phyloP scores from a whole-genome alignment of 305 asterid species.

The Lippia alba region DNA sequence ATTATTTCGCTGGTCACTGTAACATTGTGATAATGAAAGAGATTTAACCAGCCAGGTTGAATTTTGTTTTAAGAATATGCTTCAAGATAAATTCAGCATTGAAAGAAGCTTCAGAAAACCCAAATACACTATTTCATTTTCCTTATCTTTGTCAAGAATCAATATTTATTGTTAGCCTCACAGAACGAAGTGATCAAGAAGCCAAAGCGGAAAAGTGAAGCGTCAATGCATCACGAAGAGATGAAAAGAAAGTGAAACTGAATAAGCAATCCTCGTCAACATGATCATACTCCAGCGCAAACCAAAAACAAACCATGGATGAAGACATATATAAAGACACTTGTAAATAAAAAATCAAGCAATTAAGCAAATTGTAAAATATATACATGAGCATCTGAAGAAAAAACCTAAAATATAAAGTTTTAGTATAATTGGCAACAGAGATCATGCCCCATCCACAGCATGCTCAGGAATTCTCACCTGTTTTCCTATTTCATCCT shows the following conservation, averaged over 20 bases:
- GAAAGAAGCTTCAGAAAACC: constrained; percentile 8
- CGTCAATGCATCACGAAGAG: constrained; percentile 1
- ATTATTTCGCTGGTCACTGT: neutral
- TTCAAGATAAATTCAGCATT: constrained; percentile 14
- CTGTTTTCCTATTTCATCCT: constrained; percentile 94
- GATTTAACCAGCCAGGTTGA: constrained; percentile 18
- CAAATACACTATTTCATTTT: constrained; percentile 6
- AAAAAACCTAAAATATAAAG: neutral
- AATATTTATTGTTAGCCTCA: constrained; percentile 6
- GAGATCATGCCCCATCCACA: constrained; percentile 20
- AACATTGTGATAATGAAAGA: constrained; percentile 6
- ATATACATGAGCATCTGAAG: constrained; percentile 14
- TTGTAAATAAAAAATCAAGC: constrained; percentile 19
- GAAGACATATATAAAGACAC: constrained; percentile 23
- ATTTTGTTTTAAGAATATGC: neutral
- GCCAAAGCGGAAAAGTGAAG: constrained; percentile 16
- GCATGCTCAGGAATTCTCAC: constrained; percentile 40
- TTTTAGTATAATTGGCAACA: constrained; percentile 8
- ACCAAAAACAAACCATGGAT: neutral
- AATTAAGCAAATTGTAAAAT: neutral
- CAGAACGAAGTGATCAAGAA: constrained; percentile 12
- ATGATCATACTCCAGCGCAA: constrained; percentile 15
- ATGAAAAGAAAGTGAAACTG: constrained; percentile 18
- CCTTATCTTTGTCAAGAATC: neutral
- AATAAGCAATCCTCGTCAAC: constrained; percentile 6